A percentile compares a stretch with the other conserved stretches of the same genome.
These are phyloP conservation scores for Arxiozyma slooffiae DNA, from an alignment of 1,139 yeast species.

Conservation along the genomic window DNA sequence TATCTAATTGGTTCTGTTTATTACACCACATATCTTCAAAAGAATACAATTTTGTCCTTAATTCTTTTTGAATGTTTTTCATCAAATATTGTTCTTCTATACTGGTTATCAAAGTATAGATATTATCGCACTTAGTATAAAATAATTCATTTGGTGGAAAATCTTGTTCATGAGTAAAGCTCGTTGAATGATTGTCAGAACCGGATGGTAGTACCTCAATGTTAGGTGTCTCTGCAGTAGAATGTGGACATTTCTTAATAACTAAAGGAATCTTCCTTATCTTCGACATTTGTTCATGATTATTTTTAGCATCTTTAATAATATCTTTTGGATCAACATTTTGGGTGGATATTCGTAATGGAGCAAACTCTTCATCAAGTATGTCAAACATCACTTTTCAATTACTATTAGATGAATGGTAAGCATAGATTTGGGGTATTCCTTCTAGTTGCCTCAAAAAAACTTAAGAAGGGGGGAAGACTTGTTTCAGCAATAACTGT, in stretches of 20 bases:
- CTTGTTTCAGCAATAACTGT: too few relatives aligned
- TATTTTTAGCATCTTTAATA: constrained; percentile 13
- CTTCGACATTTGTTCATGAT: constrained; percentile 13
- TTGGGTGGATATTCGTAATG: constrained; percentile 19
- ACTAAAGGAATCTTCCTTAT: constrained; percentile 1
- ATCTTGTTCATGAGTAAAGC: too few relatives aligned
- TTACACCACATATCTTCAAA: not conserved
- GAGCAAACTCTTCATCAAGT: constrained; percentile 18
- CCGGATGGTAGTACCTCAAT: not conserved
- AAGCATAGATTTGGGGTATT: too few relatives aligned
- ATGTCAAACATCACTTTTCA: not conserved
- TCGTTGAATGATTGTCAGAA: not conserved
- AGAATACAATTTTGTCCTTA: not conserved
- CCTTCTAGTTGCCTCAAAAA: too few relatives aligned
- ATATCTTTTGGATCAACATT: constrained; percentile 18
- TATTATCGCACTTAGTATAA: too few relatives aligned
- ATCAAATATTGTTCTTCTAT: not conserved
- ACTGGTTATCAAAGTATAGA: not conserved
- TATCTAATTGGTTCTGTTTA: not conserved
- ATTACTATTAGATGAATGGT: not conserved
- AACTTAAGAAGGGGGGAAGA: too few relatives aligned
- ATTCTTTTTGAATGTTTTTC: not conserved
- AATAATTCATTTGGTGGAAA: too few relatives aligned
- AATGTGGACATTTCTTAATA: not conserved
- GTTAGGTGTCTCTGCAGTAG: not conserved